These are phyloP conservation scores for Russula brevipes DNA, from an alignment of 768 basidiomycete species.

Conservation along the genomic window DNA sequence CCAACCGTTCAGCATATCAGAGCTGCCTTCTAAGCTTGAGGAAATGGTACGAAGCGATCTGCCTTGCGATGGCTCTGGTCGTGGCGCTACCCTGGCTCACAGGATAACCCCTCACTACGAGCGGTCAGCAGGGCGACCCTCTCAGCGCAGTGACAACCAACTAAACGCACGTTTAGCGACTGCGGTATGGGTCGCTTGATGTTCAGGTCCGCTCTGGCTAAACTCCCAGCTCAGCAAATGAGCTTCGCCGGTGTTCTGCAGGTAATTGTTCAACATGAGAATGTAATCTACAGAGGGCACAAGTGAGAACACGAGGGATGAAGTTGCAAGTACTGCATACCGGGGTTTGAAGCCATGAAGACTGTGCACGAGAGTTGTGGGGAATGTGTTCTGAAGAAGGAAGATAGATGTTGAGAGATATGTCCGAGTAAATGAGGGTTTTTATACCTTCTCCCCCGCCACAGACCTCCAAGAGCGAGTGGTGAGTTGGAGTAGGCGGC, in stretches of 20 bases:
- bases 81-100: conserved; percentile 21
- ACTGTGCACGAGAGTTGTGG: not conserved
- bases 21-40: conserved; percentile 12
- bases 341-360: conserved; percentile 17
- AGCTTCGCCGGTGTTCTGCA: conserved; percentile 20
- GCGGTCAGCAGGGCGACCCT: not conserved
- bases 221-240: conserved; percentile 23
- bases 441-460: conserved; percentile 16
- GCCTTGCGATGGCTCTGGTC: conserved; percentile 18
- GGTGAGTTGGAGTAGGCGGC: not conserved
- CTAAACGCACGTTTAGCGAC: conserved; percentile 19
- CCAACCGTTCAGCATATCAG: not conserved
- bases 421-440: not conserved
- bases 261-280: conserved; percentile 25
- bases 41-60: conserved; percentile 21
- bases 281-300: conserved; percentile 15
- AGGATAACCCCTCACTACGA: conserved; percentile 18
- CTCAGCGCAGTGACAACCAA: not conserved
- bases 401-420: not conserved
- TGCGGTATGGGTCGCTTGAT: conserved; percentile 22
- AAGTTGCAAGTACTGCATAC: not conserved
- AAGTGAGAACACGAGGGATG: not conserved
- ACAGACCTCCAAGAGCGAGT: not conserved
- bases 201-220: conserved; percentile 20
- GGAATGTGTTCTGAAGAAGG: not conserved